phyloP scores from a whole-genome alignment of 805 yeast genomes.

The Hanseniaspora meyeri region DNA sequence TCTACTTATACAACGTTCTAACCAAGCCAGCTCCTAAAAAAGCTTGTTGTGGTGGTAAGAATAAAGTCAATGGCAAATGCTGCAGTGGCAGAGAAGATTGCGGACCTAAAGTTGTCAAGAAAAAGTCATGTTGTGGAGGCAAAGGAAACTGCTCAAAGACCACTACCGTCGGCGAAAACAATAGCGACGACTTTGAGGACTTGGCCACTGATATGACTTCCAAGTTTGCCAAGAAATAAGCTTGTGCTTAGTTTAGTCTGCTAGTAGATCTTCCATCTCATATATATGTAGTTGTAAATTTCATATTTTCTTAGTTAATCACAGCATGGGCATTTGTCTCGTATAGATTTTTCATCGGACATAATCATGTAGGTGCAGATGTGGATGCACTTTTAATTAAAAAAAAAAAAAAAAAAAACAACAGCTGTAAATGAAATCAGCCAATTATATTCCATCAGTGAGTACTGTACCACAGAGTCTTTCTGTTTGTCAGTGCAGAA shows the following conservation, averaged over 20 bases:
- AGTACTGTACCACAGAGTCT: no score
- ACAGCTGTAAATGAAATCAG: no score
- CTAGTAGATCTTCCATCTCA: background rate
- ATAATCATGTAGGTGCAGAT: no score
- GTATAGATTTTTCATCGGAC: background rate
- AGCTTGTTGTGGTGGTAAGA: slow-evolving; percentile 12
- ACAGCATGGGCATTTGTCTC: background rate
- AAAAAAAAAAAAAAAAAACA: background rate
- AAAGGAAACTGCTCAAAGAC: background rate
- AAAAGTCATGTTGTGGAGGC: slow-evolving; percentile 6
- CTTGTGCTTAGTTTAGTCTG: background rate
- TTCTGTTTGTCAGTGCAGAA: no score
- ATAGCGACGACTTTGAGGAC: background rate
- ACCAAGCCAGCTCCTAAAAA: background rate
- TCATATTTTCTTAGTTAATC: no score
- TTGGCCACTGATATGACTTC: slow-evolving; percentile 9
- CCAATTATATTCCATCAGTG: no score
- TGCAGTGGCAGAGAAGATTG: slow-evolving; percentile 1
- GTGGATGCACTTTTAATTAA: no score
- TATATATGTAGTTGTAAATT: background rate
- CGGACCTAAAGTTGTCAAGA: background rate
- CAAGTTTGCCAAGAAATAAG: slow-evolving; percentile 3
- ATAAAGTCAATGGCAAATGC: slow-evolving; percentile 9
- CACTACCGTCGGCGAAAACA: background rate
- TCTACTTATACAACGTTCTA: background rate